Evolutionary conservation across 257 asterid species (phyloP).

Genomic region (Nicotiana otophora): DNA sequence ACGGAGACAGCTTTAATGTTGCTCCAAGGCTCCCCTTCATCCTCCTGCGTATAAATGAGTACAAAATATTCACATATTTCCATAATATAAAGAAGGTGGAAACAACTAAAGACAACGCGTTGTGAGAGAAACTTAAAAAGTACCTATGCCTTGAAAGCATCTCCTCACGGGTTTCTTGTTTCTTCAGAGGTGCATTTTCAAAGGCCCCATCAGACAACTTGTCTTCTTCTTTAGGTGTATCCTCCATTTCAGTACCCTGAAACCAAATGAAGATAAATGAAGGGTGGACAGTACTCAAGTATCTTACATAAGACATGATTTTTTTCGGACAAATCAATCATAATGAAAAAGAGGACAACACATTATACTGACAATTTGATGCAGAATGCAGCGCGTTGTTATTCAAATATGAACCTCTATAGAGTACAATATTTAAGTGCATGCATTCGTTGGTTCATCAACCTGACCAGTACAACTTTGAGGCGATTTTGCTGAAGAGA

Average conservation of each 20-base stretch:
- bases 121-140: neutral
- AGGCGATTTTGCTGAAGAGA: no score
- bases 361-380: no score
- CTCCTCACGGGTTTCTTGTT: conserved; percentile 52
- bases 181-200: conserved; percentile 27
- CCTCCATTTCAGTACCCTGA: conserved; percentile 40
- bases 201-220: conserved; percentile 27
- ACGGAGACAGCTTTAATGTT: no score
- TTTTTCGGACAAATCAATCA: no score
- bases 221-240: conserved; percentile 30
- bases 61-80: neutral
- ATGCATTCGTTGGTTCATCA: no score
- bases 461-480: no score
- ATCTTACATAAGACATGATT: neutral
- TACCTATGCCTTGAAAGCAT: conserved; percentile 62
- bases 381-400: no score
- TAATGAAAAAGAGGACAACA: no score
- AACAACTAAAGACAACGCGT: neutral
- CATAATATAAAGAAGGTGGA: neutral
- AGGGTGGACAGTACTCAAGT: neutral
- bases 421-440: no score
- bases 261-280: neutral
- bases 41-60: neutral
- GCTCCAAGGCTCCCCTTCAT: no score
- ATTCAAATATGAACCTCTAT: no score